phyloP scores from a whole-genome alignment of 345 rosid genomes.

The Aegle marmelos region DNA sequence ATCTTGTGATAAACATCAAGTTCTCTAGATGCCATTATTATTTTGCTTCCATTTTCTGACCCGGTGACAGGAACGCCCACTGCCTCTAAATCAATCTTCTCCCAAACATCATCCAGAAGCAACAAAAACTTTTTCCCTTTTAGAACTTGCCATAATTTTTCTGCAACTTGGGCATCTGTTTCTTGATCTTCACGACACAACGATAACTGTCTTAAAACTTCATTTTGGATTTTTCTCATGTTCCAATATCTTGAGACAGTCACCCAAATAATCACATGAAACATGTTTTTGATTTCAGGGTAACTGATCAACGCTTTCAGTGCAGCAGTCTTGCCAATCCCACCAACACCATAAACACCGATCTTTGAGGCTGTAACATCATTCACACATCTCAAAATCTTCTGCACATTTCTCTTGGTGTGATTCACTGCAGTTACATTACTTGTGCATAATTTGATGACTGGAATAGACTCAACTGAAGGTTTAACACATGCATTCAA shows the following conservation, averaged over 20 bases:
- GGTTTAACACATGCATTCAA: background rate
- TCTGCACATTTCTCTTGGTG: background rate
- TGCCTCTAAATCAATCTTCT: background rate
- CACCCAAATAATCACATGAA: background rate
- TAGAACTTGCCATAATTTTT: background rate
- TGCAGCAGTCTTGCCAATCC: background rate
- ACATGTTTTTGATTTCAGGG: background rate
- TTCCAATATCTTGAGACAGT: constrained; percentile 11
- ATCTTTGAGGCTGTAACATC: constrained; percentile 1
- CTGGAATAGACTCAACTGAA: background rate
- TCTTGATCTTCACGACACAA: background rate
- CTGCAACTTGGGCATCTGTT: background rate
- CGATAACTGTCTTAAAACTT: background rate
- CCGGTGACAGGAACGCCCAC: background rate
- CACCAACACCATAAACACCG: background rate
- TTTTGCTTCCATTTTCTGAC: background rate
- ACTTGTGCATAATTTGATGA: background rate
- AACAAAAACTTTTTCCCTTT: background rate
- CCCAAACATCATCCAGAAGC: constrained; percentile 18
- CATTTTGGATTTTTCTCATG: constrained; percentile 9
- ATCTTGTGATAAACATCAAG: background rate
- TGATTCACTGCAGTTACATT: no score
- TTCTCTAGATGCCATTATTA: background rate
- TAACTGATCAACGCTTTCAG: background rate
- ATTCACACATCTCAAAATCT: background rate